A percentile compares a stretch with the other conserved stretches of the same genome.
phyloP scores from a whole-genome alignment of 2,329 filamentous ascomycete species.

The Knufia fluminis region DNA sequence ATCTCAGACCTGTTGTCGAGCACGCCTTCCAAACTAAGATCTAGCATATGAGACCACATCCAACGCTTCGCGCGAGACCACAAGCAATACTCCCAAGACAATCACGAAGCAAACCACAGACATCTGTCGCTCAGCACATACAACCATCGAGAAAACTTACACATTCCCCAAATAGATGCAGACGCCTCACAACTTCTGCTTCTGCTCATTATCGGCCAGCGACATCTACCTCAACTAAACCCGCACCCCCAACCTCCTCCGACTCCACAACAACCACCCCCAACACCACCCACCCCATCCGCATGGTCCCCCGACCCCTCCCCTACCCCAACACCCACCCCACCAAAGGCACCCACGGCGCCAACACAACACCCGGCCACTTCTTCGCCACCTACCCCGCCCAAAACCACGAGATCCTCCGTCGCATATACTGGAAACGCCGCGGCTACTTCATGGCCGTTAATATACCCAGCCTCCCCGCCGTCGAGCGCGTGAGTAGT shows the following conservation, averaged over 20 bases:
- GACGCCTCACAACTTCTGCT: too few relatives aligned
- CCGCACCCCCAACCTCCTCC: not conserved
- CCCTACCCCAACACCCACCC: slow-evolving; percentile 10
- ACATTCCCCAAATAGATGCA: too few relatives aligned
- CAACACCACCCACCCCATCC: not conserved
- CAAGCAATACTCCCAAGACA: not conserved
- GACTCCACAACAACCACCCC: not conserved
- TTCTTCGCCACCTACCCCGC: slow-evolving; percentile 10
- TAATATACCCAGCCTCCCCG: slow-evolving; percentile 55
- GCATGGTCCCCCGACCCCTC: slow-evolving; percentile 5
- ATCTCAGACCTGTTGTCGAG: too few relatives aligned
- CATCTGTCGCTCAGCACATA: too few relatives aligned
- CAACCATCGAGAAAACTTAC: too few relatives aligned
- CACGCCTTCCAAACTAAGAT: too few relatives aligned
- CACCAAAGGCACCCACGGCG: not conserved
- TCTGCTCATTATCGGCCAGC: too few relatives aligned
- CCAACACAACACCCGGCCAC: slow-evolving; percentile 1
- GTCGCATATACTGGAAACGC: slow-evolving; percentile 9
- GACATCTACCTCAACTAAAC: not conserved
- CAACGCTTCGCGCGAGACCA: too few relatives aligned
- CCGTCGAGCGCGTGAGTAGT: slow-evolving; percentile 68
- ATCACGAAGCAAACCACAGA: too few relatives aligned
- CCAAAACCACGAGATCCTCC: slow-evolving; percentile 9
- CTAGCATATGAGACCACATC: too few relatives aligned
- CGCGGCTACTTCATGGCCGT: slow-evolving; percentile 44